phyloP scores from a whole-genome alignment of 345 rosid species.

The Combretum micranthum region DNA sequence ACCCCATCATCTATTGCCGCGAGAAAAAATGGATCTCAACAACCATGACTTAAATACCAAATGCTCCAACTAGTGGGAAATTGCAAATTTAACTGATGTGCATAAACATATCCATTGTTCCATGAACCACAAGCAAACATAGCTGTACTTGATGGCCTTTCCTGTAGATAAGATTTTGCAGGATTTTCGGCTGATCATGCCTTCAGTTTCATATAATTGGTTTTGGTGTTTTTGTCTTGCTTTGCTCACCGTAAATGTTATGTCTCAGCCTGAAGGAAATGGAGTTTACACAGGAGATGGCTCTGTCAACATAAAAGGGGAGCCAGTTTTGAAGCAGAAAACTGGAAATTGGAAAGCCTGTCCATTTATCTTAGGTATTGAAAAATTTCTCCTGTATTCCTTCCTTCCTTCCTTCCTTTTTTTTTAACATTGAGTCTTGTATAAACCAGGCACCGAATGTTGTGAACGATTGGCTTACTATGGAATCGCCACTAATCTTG shows the following conservation, averaged over 20 bases:
- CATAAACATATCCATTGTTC: too few relatives aligned
- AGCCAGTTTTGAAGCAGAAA: slow-evolving; percentile 28
- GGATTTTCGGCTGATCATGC: too few relatives aligned
- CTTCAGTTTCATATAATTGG: too few relatives aligned
- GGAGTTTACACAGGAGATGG: slow-evolving; percentile 41
- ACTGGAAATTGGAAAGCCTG: slow-evolving; percentile 47
- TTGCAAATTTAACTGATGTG: too few relatives aligned
- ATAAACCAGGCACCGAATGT: slow-evolving; percentile 32
- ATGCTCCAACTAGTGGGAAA: too few relatives aligned
- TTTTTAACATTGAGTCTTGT: neutral
- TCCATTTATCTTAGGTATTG: slow-evolving; percentile 36
- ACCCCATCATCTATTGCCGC: too few relatives aligned
- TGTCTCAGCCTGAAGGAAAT: slow-evolving; percentile 15
- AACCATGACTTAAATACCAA: too few relatives aligned
- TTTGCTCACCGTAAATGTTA: neutral
- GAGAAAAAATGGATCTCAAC: too few relatives aligned
- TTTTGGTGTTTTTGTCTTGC: too few relatives aligned
- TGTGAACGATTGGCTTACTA: slow-evolving; percentile 50
- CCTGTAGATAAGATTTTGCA: too few relatives aligned
- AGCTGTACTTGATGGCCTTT: too few relatives aligned
- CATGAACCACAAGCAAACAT: too few relatives aligned
- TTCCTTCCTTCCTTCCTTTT: neutral
- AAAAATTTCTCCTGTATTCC: neutral
- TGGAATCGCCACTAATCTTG: slow-evolving; percentile 39
- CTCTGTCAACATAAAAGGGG: slow-evolving; percentile 35